A percentile compares a stretch with the other conserved stretches of the same genome.
Evolutionary conservation across 495 filamentous ascomycete genomes (phyloP).

Genomic region (Trichoderma parareesei): DNA sequence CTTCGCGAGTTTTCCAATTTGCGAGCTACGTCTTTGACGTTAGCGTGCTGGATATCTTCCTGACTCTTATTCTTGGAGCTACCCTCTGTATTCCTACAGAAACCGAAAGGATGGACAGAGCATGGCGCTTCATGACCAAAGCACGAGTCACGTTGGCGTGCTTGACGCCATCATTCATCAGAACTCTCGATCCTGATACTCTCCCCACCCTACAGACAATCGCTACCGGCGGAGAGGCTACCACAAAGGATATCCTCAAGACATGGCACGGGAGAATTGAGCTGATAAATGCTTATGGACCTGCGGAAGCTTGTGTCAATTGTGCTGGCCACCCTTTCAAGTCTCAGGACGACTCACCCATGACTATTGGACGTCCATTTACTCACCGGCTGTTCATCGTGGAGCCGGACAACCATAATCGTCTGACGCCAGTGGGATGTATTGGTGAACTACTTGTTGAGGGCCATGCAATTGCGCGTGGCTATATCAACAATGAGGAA

Average conservation of each 20-base stretch:
- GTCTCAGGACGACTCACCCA: constrained; percentile 14
- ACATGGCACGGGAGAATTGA: constrained; percentile 1
- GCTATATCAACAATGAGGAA: constrained; percentile 13
- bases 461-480: constrained; percentile 7
- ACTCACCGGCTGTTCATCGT: neutral
- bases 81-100: constrained; percentile 14
- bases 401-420: neutral
- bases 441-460: constrained; percentile 6
- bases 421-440: constrained; percentile 1
- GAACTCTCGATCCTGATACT: neutral
- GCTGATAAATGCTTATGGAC: constrained; percentile 14
- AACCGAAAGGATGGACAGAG: constrained; percentile 8
- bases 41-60: constrained; percentile 43
- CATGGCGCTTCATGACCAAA: constrained; percentile 18
- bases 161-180: constrained; percentile 6
- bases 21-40: constrained; percentile 49
- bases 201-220: neutral
- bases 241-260: neutral
- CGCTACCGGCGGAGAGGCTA: neutral
- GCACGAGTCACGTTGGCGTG: constrained; percentile 43
- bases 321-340: constrained; percentile 24
- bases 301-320: constrained; percentile 15
- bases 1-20: constrained; percentile 40
- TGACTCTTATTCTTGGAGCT: constrained; percentile 31
- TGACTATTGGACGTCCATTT: neutral